Base-by-base conservation (phyloP, 495 filamentous ascomycete species). In the Chaetomidium leptoderma region DNA sequence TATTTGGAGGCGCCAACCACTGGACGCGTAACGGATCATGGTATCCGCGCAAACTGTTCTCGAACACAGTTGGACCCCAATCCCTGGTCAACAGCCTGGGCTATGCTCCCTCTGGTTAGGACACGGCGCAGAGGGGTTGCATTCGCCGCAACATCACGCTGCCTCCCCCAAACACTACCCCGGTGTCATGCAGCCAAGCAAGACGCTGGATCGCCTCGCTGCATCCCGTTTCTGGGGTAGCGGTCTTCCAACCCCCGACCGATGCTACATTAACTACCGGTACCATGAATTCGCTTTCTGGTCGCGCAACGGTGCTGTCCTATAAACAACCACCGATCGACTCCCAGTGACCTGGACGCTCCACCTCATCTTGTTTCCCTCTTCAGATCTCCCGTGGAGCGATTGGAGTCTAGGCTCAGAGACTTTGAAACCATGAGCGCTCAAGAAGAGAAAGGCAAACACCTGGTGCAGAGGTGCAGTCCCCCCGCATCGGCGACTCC, bases 391-490 rank as follows among this genome's bases (percentile, higher is more conserved):
- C 14, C 2, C 14, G 14, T 32, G 11, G 27, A 48, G 27, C n/a
- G n/a, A n/a, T 10, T 29, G 7, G 16, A 21, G 2, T 32, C 44
- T n/a, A n/a, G n/a, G n/a, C n/a, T n/a, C n/a, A n/a, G n/a, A 19
- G 29, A n/a, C 4, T 13, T 4, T 6, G 21, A 1, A 10, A 29
- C 10, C 45, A 48, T 48, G 45, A 21, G 29, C 26, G n/a, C 45
- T 7, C 27, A 19, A 32, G 27, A 48, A 21, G 17, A 29, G 4
- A 29, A 29, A 19, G 29, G 27, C 27, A 16, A 29, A 13, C 45
- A 48, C 17, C 9, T 48, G 8, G 45, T 29, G 24, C 45, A 48
- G 4, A 48, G 45, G 45, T 48, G 21, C 40, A 44, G 40, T n/a
- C 40, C 8, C 21, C 21, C 21, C 19, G 14, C 14, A 40, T 14